These are phyloP conservation scores for Termitomyces sp. DNA, from an alignment of 1,284 basidiomycete genomes.

Conservation along the genomic window DNA sequence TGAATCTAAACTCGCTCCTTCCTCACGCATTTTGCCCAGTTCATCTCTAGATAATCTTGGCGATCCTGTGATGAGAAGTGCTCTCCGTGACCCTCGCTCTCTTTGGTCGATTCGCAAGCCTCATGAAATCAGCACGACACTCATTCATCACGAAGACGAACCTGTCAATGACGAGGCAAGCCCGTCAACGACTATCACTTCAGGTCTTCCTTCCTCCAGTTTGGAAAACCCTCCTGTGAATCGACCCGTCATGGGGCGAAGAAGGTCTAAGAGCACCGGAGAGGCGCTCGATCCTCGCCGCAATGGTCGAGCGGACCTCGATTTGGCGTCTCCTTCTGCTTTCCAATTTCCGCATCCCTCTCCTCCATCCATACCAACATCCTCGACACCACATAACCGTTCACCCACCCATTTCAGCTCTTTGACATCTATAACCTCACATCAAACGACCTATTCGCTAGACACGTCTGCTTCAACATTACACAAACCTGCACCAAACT, in stretches of 20 bases:
- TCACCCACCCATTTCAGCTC: conserved; percentile 32
- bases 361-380: conserved; percentile 12
- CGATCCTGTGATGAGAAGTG: conserved; percentile 3
- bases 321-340: conserved; percentile 37
- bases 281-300: conserved; percentile 25
- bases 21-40: conserved; percentile 5
- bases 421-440: conserved; percentile 16
- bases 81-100: conserved; percentile 2
- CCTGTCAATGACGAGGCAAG: conserved; percentile 7
- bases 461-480: conserved; percentile 40
- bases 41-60: conserved; percentile 2
- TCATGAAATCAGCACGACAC: conserved; percentile 1
- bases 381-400: conserved; percentile 17
- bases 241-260: conserved; percentile 20
- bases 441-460: conserved; percentile 50
- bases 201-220: conserved; percentile 16
- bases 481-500: conserved; percentile 28
- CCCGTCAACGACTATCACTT: conserved; percentile 11
- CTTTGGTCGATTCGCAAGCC: conserved; percentile 4
- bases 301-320: conserved; percentile 25
- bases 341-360: conserved; percentile 36
- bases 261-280: conserved; percentile 42
- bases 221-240: neutral
- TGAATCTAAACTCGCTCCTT: conserved; percentile 1
- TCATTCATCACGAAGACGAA: conserved; percentile 6